Evolutionary conservation across 2,329 filamentous ascomycete species (phyloP).

Genomic region (Raffaelea arxii): DNA sequence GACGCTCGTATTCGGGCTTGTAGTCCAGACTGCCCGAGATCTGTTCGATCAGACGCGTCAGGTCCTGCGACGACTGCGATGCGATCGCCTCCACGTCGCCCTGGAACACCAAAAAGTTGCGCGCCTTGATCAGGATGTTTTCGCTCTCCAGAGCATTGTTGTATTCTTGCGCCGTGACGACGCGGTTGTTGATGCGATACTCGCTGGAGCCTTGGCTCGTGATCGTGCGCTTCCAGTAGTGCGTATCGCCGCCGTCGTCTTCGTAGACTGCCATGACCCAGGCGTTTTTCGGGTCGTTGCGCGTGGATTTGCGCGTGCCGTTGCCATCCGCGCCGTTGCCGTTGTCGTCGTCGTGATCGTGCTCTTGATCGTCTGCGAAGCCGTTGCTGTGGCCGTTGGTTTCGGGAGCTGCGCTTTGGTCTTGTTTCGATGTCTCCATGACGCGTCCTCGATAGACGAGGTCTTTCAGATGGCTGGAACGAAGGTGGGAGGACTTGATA

Average conservation of each 20-base stretch:
- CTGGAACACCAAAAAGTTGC: conserved; percentile 97
- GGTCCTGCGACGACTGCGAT: conserved; percentile 84
- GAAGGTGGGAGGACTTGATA: conserved; percentile 96
- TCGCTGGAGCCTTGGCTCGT: conserved; percentile 82
- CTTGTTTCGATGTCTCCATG: conserved; percentile 83
- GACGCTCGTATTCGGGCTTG: conserved; percentile 83
- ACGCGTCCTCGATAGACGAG: conserved; percentile 93
- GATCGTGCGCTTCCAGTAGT: conserved; percentile 92
- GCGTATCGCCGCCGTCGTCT: conserved; percentile 90
- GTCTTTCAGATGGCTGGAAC: conserved; percentile 87
- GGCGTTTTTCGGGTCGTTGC: conserved; percentile 79
- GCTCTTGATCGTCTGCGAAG: conserved; percentile 40
- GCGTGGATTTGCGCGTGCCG: conserved; percentile 44
- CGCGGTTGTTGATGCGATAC: conserved; percentile 90
- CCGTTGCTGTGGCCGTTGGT: conserved; percentile 51
- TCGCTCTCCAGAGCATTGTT: conserved; percentile 86
- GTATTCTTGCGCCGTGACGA: conserved; percentile 84
- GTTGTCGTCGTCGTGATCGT: conserved; percentile 50
- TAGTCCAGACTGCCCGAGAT: conserved; percentile 94
- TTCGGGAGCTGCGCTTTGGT: conserved; percentile 58
- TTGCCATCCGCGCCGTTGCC: conserved; percentile 52
- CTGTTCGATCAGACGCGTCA: conserved; percentile 91
- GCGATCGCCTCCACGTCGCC: conserved; percentile 97
- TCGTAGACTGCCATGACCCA: conserved; percentile 99
- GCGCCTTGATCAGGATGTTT: conserved; percentile 94